A percentile compares a stretch with the other conserved stretches of the same genome.
Conservation (phyloP, 1,139 yeast species). For the Taphrina flavorubra region DNA sequence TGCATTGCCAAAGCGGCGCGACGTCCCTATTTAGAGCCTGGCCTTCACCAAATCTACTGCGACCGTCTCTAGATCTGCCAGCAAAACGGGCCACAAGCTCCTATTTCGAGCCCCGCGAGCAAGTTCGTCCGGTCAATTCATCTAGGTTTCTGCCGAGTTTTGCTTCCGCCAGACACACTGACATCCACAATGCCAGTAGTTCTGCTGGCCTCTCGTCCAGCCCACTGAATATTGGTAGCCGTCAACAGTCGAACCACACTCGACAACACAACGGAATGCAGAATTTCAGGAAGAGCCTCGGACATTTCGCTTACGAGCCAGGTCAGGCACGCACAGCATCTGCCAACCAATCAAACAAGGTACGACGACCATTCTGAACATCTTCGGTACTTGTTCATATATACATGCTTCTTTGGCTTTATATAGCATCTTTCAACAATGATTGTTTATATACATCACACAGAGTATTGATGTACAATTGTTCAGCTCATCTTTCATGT, state of each 20-base stretch:
- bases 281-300: neutral
- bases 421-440: too few species aligned
- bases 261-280: neutral
- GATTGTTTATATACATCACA: too few species aligned
- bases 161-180: neutral
- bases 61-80: neutral
- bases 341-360: neutral
- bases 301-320: neutral
- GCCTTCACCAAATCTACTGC: neutral
- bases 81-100: constrained; percentile 8
- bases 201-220: neutral
- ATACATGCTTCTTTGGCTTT: too few species aligned
- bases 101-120: neutral
- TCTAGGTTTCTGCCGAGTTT: neutral
- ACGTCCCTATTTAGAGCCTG: neutral
- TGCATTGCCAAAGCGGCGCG: too few species aligned
- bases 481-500: too few species aligned
- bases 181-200: neutral
- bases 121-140: neutral
- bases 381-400: too few species aligned
- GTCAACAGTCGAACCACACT: neutral
- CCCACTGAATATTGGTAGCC: neutral
- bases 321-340: neutral
- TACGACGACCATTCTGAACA: neutral
- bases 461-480: too few species aligned